These are phyloP conservation scores for Pythium phragmitis DNA, from an alignment of 352 stramenopile genomes.

Conservation along the genomic window DNA sequence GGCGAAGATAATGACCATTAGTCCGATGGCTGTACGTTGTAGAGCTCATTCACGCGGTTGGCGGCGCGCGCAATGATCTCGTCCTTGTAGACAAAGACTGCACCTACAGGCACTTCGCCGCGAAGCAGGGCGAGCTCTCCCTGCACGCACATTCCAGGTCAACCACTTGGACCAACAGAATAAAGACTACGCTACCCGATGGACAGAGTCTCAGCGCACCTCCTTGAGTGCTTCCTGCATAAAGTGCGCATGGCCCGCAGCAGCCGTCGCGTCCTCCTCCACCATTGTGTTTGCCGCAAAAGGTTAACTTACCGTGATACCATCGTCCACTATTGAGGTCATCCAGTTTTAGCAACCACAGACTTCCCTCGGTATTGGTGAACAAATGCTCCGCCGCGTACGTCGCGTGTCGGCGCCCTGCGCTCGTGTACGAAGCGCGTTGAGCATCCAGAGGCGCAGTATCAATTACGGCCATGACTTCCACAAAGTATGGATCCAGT, in stretches of 20 bases:
- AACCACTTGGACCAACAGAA: background rate
- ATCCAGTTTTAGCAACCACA: background rate
- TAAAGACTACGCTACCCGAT: background rate
- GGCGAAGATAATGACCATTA: background rate
- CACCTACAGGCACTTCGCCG: conserved; percentile 90
- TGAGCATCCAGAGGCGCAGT: conserved; percentile 33
- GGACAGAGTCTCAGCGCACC: conserved; percentile 27
- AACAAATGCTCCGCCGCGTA: conserved; percentile 31
- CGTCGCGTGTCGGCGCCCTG: conserved; percentile 20
- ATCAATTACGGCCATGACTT: conserved; percentile 88
- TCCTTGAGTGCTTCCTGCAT: conserved; percentile 74
- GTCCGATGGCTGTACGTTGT: conserved; percentile 50
- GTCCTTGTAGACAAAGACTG: conserved; percentile 85
- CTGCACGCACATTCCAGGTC: conserved; percentile 27
- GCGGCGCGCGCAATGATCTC: conserved; percentile 77
- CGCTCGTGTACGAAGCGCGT: conserved; percentile 15
- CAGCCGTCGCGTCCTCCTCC: background rate
- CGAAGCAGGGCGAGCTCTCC: conserved; percentile 71
- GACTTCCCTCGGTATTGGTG: background rate
- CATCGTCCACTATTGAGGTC: conserved; percentile 9
- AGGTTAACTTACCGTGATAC: conserved; percentile 22
- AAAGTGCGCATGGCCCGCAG: conserved; percentile 48
- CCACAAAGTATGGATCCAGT: conserved; percentile 47
- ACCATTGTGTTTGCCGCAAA: conserved; percentile 1
- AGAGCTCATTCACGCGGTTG: conserved; percentile 89